Conservation (phyloP, 805 yeast genomes). For the Crinitomyces ghanaensis region DNA sequence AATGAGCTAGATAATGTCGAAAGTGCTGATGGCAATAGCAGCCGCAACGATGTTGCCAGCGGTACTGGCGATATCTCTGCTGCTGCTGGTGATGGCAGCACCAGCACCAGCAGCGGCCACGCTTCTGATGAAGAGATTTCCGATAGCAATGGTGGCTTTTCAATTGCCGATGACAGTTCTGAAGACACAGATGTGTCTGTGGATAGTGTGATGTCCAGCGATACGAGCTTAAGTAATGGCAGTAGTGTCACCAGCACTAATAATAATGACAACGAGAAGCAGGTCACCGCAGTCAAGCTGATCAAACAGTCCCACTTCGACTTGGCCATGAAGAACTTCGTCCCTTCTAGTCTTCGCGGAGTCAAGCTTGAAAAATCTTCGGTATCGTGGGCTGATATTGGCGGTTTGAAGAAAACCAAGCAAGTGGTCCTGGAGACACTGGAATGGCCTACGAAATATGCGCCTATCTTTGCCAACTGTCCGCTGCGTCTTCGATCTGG, state of each 20-base stretch:
- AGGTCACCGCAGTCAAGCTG: background rate
- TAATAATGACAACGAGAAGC: background rate
- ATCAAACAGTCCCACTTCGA: slow-evolving; percentile 33
- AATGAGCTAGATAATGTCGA: background rate
- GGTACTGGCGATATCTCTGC: no score
- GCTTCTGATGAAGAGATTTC: no score
- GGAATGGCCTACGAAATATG: slow-evolving; percentile 96
- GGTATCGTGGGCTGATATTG: slow-evolving; percentile 77
- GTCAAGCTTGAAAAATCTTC: slow-evolving; percentile 73
- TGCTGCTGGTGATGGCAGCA: no score
- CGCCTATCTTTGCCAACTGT: slow-evolving; percentile 84
- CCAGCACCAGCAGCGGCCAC: background rate
- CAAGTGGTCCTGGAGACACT: slow-evolving; percentile 68
- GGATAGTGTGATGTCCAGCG: no score
- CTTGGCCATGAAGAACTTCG: slow-evolving; percentile 51
- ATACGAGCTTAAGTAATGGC: no score
- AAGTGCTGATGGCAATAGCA: no score
- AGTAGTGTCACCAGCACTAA: background rate
- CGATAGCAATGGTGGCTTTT: no score
- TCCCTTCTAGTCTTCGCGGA: slow-evolving; percentile 76
- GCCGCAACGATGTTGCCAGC: no score
- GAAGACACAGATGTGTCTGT: no score
- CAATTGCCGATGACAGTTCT: no score
- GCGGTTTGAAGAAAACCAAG: slow-evolving; percentile 75
- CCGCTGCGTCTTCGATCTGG: slow-evolving; percentile 87